Evolutionary conservation across 192 early-diverging fungal genomes (phyloP), one percentile per base, ranked within the genome.

Genomic region (Dispira simplex): DNA sequence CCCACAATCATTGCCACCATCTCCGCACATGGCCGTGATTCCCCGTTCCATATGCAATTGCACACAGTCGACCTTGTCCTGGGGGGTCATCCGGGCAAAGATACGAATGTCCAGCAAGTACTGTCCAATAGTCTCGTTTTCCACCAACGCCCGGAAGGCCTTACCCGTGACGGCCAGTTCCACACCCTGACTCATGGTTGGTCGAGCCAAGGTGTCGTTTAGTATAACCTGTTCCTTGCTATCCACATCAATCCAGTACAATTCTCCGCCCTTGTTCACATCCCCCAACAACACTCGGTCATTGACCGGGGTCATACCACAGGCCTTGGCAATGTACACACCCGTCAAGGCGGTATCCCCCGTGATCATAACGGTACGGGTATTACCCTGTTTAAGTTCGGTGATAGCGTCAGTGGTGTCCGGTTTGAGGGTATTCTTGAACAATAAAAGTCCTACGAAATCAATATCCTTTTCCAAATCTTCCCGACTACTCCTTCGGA

Each of bases 1-100:
- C 27, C 85, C 86, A 63, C 84, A 85, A 68, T 91, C 89, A 66
- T 91, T 91, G 46, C 86, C 87, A 67, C 89, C 89, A 63, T 91
- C 89, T 54, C 89, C 89, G 70, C 85, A 86, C 89, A 91, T 91
- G 45, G 82, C 86, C 11, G 85, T 85, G 60, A 90, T 82, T 16
- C 76, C 81, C 32, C 75, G 77, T 64, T 82, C 82, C 85, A 90
- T 88, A 62, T 89, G 87, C 25, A 83, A 71, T 58, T 83, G 73
- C 54, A 89, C 82, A 69, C 85, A 88, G 44, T 76, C 67, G n/a
- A 89, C 81, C 69, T 90, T 90, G 63, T 85, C 82, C 57, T 80
- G 74, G 49, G 89, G 89, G 65, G 79, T 78, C 87, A 89, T 90
- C 63, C 89, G 77, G 20, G 84, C 89, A 74, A 87, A 90, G 10